Base-by-base conservation (phyloP, 169 alveolate species). In the Plasmodium fragile region DNA sequence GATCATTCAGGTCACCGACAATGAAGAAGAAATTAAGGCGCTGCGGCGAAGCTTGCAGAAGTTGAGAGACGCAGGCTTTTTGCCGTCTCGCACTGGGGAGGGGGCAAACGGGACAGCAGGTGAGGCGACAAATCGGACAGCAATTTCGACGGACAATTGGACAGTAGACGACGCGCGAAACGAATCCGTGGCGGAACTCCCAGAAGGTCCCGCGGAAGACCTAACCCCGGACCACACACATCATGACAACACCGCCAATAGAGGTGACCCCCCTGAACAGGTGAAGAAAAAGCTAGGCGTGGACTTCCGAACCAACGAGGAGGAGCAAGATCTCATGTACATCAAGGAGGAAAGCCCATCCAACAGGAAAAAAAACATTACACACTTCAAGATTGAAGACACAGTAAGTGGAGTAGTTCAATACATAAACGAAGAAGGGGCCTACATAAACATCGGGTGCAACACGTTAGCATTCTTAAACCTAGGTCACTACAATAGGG, bases 391-490 rank as follows among this genome's bases (percentile, higher is more conserved):
- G 45, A 55, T 87, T 18, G 93, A 87, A 78, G 93, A 87, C 73
- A 78, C 69, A 32, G 93, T 87, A 36, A 52, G 49, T 32, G 93
- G 93, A 0, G 72, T 65, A 25, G 84, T 87, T 5, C 39, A 87
- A 22, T 49, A 39, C 34, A 77, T 87, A 18, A 87, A 87, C 52
- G 93, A 87, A 78, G 89, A 87, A 11, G 93, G 93, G 4, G 93
- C 93, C 59, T 87, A 87, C 71, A 55, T 87, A 87, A 90, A 87
- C 81, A 87, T 87, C 39, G 93, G 93, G n/a, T 87, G 93, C 70
- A 72, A 87, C 34, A 87, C 93, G 1, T 71, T 87, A n/a, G 93
- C 93, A 7, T 87, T 87, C 71, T 52, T 87, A 28, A 87, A 87
- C 22, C 22, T 87, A 32, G 93, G 93, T 0, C 93, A 87, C 70